Evolutionary conservation across 805 yeast species (phyloP), one percentile per base, ranked within the genome.

Genomic region (Pichia deserticola): DNA sequence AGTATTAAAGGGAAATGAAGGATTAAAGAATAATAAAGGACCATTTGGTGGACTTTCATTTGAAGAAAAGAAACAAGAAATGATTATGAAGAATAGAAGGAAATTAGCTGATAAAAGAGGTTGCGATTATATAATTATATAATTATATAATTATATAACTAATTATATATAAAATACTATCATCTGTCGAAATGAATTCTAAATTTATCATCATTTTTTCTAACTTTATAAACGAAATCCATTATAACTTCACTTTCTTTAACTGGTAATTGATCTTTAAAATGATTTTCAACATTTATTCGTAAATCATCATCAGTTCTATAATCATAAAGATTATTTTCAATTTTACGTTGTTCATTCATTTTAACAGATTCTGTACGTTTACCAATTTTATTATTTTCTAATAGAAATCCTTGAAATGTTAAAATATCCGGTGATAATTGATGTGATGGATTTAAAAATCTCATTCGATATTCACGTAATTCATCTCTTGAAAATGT

Each of bases 191-290:
- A 67, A 52, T 71, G 72, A 56, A 77, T 72, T 29, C 65, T 60
- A 68, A 65, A 66, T 45, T 61, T 61, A 44, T 66, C 62, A 45
- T 63, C 63, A 58, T 86, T 87, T 60, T 88, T 84, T 60, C 81
- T 81, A 47, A 88, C 89, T 59, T 86, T 83, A 69, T 92, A 93
- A 49, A 93, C 73, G 63, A 92, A 93, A 59, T 86, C 89, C 36
- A 96, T 88, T 38, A 92, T 81, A 34, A 86, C 81, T 58, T 92
- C 98, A 51, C 84, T 81, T 61, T 92, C 99, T 57, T 86, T 81
- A 4, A 81, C 80, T 11, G 77, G 74, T 29, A 71, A 52, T 46
- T 61, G 65, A 36, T 64, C 71, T 54, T 74, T 58, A 57, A 90
- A 88, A 65, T 92, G 97, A 49, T 75, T 62, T 44, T 65, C 67